Base-by-base conservation (phyloP, 768 basidiomycete genomes). In the Pleurotus djamor region DNA sequence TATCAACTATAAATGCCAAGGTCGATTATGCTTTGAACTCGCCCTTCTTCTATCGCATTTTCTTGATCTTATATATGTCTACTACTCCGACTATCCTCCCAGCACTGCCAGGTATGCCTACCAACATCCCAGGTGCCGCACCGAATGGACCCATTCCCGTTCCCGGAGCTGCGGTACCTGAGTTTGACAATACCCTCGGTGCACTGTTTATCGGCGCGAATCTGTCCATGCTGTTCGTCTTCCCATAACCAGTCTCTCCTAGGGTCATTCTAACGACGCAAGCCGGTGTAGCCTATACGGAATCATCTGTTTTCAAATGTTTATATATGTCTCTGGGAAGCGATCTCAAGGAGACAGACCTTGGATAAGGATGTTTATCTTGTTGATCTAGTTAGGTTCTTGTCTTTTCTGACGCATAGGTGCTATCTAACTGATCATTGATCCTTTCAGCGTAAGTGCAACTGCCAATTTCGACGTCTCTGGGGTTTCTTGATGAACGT, bases 111-210 rank as follows among this genome's bases (percentile, higher is more conserved):
- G 6, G 8, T 17, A 33, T 17, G 17, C 21, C 21, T 3, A 33
- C 49, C 28, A 50, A 50, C 17, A 5, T 50, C 3, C 33, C 34
- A 7, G 37, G 51, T 16, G 34, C 13, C 9, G 34, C 33, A 5
- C 5, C 51, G 13, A 35, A 52, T 36, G 33, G 34, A 16, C 45
- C 45, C 9, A 16, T 47, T n/a, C 45, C 45, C 7, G 45, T 17
- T 12, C 45, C 45, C 7, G 45, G 45, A 7, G 13, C 16, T 17
- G 45, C 45, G 6, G 1, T 52, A 7, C 51, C 51, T 28, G 50
- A 49, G 13, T 52, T 59, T 28, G 58, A 59, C 58, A 59, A 59
- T 43, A 59, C 58, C 10, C 17, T 59, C 12, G 58, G 58, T 17
- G 58, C 58, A 35, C 41, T 59, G 21, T 59, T 50, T 28, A 59